Evolutionary conservation across 108 stramenopile genomes (phyloP).

Genomic region (Stephanodiscus minutulus): DNA sequence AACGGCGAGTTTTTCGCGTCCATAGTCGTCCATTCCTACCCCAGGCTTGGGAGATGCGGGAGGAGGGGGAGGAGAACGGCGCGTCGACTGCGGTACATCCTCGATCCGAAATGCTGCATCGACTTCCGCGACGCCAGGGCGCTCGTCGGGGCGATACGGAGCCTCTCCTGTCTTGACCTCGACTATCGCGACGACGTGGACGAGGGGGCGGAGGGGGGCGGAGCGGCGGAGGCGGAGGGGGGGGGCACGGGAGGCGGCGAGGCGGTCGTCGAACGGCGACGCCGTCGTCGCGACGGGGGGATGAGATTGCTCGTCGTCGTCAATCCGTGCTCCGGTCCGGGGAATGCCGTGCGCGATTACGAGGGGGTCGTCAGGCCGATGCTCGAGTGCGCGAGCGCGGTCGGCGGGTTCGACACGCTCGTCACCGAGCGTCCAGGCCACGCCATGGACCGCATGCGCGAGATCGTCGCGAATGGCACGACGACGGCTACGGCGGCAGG

Average conservation of each 20-base stretch:
- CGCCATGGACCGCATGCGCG: conserved; percentile 68
- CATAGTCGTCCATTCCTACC: conserved; percentile 66
- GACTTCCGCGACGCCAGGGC: conserved; percentile 59
- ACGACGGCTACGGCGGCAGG: conserved; percentile 21
- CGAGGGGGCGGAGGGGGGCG: conserved; percentile 2
- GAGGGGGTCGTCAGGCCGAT: conserved; percentile 63
- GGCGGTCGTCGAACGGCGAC: too few relatives aligned
- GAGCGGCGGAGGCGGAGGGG: conserved; percentile 6
- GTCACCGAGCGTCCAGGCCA: conserved; percentile 61
- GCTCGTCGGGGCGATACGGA: conserved; percentile 58
- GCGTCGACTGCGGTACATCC: conserved; percentile 58
- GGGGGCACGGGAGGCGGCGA: not conserved
- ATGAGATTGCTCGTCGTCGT: conserved; percentile 63
- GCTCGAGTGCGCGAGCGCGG: conserved; percentile 73
- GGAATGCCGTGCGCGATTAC: conserved; percentile 45
- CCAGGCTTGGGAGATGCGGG: conserved; percentile 32
- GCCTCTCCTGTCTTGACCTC: conserved; percentile 37
- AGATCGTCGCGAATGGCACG: conserved; percentile 1
- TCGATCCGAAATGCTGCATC: conserved; percentile 52
- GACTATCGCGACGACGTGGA: too few relatives aligned
- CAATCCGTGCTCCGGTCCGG: conserved; percentile 78
- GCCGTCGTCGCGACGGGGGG: too few relatives aligned
- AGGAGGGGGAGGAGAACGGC: conserved; percentile 11
- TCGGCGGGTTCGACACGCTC: conserved; percentile 61
- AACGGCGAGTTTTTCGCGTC: conserved; percentile 45